phyloP scores from a whole-genome alignment of 75 land plant genomes.

The Sequoia sempervirens region DNA sequence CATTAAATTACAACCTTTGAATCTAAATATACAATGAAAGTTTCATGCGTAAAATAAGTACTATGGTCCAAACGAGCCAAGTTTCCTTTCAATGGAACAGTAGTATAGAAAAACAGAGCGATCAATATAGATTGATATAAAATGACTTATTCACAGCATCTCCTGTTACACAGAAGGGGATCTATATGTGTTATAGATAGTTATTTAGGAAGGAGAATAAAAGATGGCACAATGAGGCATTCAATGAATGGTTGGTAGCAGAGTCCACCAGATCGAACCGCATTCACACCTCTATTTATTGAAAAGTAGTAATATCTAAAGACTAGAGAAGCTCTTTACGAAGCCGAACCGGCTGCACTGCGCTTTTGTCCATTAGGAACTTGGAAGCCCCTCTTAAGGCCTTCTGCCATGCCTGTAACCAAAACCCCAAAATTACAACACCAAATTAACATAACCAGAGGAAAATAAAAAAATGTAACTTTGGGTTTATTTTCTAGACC shows the following conservation, averaged over 20 bases:
- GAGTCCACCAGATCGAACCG: slow-evolving; percentile 3
- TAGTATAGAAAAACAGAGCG: neutral
- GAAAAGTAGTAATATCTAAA: neutral
- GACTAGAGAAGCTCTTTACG: neutral
- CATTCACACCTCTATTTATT: too few species aligned
- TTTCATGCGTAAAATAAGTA: too few species aligned
- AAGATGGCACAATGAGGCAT: neutral
- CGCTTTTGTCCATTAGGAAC: slow-evolving; percentile 1
- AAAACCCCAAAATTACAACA: neutral
- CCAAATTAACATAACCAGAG: neutral
- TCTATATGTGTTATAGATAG: neutral
- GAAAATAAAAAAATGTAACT: neutral
- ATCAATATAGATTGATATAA: neutral
- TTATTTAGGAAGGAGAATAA: neutral
- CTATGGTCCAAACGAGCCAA: too few species aligned
- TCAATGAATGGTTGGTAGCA: neutral
- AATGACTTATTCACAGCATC: neutral
- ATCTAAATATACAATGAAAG: too few species aligned
- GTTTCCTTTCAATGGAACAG: neutral
- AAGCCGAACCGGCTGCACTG: neutral
- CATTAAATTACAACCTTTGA: too few species aligned
- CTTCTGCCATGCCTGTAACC: neutral
- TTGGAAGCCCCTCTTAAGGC: slow-evolving; percentile 2
- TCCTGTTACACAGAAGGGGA: neutral
- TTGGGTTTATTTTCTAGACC: neutral